These are phyloP conservation scores for Cymbopogon citratus DNA, from an alignment of 176 grass and related monocot species.

Conservation along the genomic window DNA sequence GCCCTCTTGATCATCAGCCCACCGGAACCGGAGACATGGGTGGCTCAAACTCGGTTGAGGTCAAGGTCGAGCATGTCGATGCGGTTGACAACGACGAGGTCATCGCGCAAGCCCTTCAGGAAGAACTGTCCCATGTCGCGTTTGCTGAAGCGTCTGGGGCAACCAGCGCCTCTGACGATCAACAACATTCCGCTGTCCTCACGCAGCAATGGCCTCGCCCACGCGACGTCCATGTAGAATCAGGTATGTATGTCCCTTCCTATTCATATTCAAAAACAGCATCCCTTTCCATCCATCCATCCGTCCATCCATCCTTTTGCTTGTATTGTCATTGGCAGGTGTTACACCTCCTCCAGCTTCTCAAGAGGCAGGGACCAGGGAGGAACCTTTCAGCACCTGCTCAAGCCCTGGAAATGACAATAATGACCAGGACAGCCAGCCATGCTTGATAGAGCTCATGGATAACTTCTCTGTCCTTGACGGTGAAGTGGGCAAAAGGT, in stretches of 20 bases:
- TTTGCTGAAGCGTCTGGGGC: constrained; percentile 40
- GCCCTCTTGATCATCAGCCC: constrained; percentile 21
- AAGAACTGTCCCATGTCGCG: constrained; percentile 61
- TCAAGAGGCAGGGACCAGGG: constrained; percentile 23
- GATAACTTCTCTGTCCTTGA: constrained; percentile 52
- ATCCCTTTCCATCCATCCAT: neutral
- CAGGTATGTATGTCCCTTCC: constrained; percentile 20
- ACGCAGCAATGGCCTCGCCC: constrained; percentile 51
- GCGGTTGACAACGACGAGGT: constrained; percentile 58
- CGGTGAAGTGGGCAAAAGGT: constrained; percentile 71
- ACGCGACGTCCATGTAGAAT: constrained; percentile 5
- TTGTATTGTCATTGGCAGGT: neutral
- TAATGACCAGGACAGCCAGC: neutral
- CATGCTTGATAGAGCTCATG: constrained; percentile 24
- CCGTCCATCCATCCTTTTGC: neutral
- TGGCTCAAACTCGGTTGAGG: neutral
- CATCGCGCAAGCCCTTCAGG: constrained; percentile 67
- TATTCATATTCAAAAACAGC: neutral
- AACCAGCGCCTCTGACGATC: neutral
- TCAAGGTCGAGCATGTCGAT: neutral
- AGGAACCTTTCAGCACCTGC: constrained; percentile 25
- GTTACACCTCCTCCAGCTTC: neutral
- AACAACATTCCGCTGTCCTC: constrained; percentile 54
- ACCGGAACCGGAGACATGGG: neutral
- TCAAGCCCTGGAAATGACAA: constrained; percentile 38